Percentiles rank a stretch among this genome's conserved stretches.
Evolutionary conservation across 805 yeast species (phyloP).

Genomic region (Candida chilensis): DNA sequence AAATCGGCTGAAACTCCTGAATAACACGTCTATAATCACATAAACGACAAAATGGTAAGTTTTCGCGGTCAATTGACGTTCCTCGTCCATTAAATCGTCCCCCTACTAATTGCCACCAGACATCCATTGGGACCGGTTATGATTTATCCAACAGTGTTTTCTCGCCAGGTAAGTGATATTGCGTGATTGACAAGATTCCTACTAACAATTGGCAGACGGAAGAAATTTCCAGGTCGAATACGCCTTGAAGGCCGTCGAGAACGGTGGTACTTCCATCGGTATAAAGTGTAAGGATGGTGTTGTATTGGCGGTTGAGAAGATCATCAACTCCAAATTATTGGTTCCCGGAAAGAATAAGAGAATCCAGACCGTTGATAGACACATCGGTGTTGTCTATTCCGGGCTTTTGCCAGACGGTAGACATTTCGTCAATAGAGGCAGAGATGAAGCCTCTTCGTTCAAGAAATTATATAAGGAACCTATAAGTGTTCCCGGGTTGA

Average conservation of each 20-base stretch:
- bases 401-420: constrained; percentile 97
- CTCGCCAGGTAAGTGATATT: constrained; percentile 48
- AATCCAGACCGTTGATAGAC: constrained; percentile 89
- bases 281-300: constrained; percentile 88
- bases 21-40: too few species aligned
- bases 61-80: neutral
- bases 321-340: constrained; percentile 75
- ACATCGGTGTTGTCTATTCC: constrained; percentile 89
- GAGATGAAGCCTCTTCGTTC: constrained; percentile 83
- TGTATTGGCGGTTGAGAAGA: constrained; percentile 95
- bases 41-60: too few species aligned
- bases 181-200: neutral
- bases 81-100: neutral
- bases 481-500: constrained; percentile 71
- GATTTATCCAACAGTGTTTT: constrained; percentile 96
- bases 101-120: constrained; percentile 20
- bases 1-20: too few species aligned
- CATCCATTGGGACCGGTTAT: constrained; percentile 98
- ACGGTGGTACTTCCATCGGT: constrained; percentile 93
- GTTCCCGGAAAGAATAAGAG: constrained; percentile 86
- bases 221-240: constrained; percentile 97
- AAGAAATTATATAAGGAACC: constrained; percentile 68
- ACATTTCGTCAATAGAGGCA: constrained; percentile 82
- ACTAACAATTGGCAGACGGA: constrained; percentile 62
- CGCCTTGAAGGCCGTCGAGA: constrained; percentile 95